Evolutionary conservation across 345 rosid genomes (phyloP).

Genomic region (Microcos paniculata): DNA sequence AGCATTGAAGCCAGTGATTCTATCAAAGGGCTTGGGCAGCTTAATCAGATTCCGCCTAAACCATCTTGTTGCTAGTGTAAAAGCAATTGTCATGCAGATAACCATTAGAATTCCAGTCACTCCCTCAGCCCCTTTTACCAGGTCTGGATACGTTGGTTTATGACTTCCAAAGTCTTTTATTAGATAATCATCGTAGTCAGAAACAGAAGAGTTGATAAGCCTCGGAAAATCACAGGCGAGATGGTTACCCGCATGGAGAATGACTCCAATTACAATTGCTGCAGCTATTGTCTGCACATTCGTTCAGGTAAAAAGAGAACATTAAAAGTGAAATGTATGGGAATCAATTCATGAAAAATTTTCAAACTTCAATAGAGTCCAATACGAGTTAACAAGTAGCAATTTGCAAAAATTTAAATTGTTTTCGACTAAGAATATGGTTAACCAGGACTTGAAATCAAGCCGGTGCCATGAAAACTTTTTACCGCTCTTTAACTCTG

Average conservation of each 20-base stretch:
- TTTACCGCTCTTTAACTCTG: neutral
- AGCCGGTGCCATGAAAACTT: neutral
- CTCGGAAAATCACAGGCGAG: conserved; percentile 90
- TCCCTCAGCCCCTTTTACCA: conserved; percentile 67
- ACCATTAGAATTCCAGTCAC: conserved; percentile 85
- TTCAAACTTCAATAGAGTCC: neutral
- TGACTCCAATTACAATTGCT: conserved; percentile 76
- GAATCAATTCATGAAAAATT: neutral
- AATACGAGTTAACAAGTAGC: neutral
- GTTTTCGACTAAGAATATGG: neutral
- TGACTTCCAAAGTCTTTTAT: conserved; percentile 49
- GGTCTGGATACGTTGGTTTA: conserved; percentile 65
- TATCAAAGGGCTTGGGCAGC: conserved; percentile 86
- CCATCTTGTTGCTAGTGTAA: conserved; percentile 78
- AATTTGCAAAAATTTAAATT: neutral
- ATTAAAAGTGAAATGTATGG: neutral
- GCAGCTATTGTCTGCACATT: conserved; percentile 80
- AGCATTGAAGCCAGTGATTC: conserved; percentile 91
- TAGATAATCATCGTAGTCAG: conserved; percentile 27
- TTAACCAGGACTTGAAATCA: neutral
- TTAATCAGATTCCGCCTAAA: conserved; percentile 71
- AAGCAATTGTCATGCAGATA: conserved; percentile 70
- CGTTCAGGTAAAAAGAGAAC: neutral
- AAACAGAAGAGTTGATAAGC: conserved; percentile 40
- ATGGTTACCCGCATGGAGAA: conserved; percentile 81